Base-by-base conservation (phyloP, 768 basidiomycete species). In the Lepiota brunneoincarnata region DNA sequence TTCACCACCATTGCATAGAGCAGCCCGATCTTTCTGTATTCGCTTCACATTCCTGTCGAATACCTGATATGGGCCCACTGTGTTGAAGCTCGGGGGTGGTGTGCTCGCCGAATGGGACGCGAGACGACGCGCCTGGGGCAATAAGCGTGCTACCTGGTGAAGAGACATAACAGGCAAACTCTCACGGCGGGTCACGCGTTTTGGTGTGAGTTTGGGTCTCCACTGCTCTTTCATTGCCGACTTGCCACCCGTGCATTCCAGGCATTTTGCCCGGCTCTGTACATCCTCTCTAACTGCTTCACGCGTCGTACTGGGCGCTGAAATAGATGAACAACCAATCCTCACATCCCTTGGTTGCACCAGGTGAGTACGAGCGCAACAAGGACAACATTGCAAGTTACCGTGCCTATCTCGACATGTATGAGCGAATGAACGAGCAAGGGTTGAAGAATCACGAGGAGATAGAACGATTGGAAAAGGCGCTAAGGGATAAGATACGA, bases 21-120 rank as follows among this genome's bases (percentile, higher is more conserved):
- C 89, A 0, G 92, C 87, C 11, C 83, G 73, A 65, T 98, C 86
- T 61, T 81, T 85, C 70, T 98, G 95, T 6, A 82, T 63, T 37
- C 71, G 76, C 69, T 98, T 98, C 6, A 75, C 83, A 41, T 75
- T 69, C 34, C 94, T 83, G 69, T 98, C 94, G 63, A 98, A 98
- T 6, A 98, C 84, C 65, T 86, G 77, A 65, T 88, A 96, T 0
- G 90, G 84, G 0, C 81, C 80, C 18, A 81, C 74, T 17, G 76
- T 75, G 46, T 73, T 70, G 0, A 79, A 60, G 26, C 69, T 75
- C n/a, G 75, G 58, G 7, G 75, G 49, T 15, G 75, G 67, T 20
- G 73, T 69, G 4, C 72, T 71, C 2, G 75, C 66, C 15, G 83
- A 75, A 51, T 80, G 63, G 4, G 82, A 75, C 15, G 84, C 80